Conservation (phyloP, 2,329 filamentous ascomycete genomes). For the Penicillium brasilianum region DNA sequence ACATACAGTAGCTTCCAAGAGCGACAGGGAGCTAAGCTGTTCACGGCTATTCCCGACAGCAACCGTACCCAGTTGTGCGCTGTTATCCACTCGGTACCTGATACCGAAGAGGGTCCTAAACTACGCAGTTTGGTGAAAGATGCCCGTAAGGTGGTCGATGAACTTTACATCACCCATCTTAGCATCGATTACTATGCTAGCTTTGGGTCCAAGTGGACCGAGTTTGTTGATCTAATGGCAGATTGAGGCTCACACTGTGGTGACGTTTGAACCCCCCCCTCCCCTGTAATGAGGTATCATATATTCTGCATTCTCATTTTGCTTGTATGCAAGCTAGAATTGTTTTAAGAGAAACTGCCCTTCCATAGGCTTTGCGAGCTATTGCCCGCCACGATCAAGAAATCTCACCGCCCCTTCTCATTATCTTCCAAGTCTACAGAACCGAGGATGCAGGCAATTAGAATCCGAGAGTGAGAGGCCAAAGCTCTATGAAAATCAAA, state of each 20-base stretch:
- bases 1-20: slow-evolving; percentile 47
- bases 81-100: slow-evolving; percentile 48
- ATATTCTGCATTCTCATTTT: neutral
- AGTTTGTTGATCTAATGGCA: slow-evolving; percentile 45
- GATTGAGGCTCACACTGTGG: slow-evolving; percentile 14
- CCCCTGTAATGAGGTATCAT: slow-evolving; percentile 6
- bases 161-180: slow-evolving; percentile 49
- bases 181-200: slow-evolving; percentile 47
- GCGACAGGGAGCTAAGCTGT: slow-evolving; percentile 38
- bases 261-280: slow-evolving; percentile 2
- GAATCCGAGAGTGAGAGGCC: neutral
- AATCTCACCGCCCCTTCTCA: slow-evolving; percentile 9
- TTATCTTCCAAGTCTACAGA: neutral
- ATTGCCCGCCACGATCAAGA: neutral
- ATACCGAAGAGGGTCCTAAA: slow-evolving; percentile 35
- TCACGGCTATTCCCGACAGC: slow-evolving; percentile 39
- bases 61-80: slow-evolving; percentile 41
- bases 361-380: neutral
- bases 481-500: neutral
- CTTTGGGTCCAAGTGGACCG: slow-evolving; percentile 45
- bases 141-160: slow-evolving; percentile 43
- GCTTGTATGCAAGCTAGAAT: neutral
- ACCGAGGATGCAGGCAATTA: neutral
- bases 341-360: neutral
- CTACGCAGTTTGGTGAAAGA: slow-evolving; percentile 43